Evolutionary conservation across 2,329 filamentous ascomycete species (phyloP).

Genomic region (Aspergillus sp.): DNA sequence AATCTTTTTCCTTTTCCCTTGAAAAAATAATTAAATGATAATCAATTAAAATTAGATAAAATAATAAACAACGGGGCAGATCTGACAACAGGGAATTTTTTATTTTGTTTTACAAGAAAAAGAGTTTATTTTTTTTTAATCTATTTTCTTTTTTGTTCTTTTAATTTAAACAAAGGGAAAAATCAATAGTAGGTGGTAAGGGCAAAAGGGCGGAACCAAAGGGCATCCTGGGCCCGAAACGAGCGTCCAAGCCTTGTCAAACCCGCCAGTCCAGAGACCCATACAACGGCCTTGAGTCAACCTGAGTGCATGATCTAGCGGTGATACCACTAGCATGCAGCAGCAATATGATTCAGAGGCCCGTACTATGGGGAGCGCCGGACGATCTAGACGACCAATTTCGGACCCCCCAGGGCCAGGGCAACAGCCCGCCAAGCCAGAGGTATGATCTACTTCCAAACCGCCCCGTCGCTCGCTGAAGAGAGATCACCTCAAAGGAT

Average conservation of each 20-base stretch:
- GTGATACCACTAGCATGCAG: constrained; percentile 1
- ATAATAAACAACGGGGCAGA: background rate
- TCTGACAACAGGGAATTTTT: no score
- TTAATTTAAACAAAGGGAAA: background rate
- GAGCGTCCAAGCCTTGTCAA: constrained; percentile 11
- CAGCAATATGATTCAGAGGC: constrained; percentile 8
- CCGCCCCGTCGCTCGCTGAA: constrained; percentile 1
- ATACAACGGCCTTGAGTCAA: constrained; percentile 8
- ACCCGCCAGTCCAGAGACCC: constrained; percentile 7
- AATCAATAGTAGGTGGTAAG: background rate
- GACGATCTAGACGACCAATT: background rate
- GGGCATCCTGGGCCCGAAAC: constrained; percentile 4
- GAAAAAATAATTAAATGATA: background rate
- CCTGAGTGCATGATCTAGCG: constrained; percentile 9
- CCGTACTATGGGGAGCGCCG: background rate
- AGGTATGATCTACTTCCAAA: constrained; percentile 1
- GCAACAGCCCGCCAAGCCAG: constrained; percentile 1
- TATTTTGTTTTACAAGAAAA: no score
- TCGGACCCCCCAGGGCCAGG: background rate
- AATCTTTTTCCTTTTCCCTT: background rate
- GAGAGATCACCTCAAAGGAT: background rate
- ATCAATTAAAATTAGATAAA: background rate
- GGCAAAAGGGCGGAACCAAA: constrained; percentile 1
- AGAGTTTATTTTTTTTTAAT: no score
- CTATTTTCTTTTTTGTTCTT: no score